Conservation (phyloP, 148 eudicot genomes). For the Chenopodium album region DNA sequence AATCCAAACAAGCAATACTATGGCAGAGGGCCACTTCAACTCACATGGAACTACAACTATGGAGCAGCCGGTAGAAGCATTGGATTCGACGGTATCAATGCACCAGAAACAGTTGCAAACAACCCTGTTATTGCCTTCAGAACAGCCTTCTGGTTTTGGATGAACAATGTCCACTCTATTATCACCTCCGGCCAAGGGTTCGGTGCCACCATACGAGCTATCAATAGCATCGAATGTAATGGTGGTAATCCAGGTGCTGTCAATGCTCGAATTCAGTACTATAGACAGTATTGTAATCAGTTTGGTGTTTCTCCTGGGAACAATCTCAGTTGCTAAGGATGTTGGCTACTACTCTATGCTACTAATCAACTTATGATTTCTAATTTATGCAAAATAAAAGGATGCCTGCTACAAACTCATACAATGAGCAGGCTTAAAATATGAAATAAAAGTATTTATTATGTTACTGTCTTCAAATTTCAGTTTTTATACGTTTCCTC, state of each 20-base stretch:
- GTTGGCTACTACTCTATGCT: no score
- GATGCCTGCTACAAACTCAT: no score
- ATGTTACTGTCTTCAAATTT: no score
- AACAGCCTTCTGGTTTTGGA: conserved; percentile 50
- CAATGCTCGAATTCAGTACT: conserved; percentile 22
- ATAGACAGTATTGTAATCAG: conserved; percentile 27
- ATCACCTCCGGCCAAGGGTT: conserved; percentile 27
- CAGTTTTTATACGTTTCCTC: no score
- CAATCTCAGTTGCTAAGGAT: conserved; percentile 22
- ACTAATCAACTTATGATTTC: no score
- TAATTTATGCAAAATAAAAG: no score
- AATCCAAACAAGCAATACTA: conserved; percentile 35
- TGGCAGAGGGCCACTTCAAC: conserved; percentile 44
- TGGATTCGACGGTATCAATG: conserved; percentile 46
- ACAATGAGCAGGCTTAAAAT: no score
- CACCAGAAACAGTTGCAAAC: conserved; percentile 37
- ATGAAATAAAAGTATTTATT: no score
- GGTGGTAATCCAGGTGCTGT: conserved; percentile 28
- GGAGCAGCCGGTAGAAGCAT: conserved; percentile 40
- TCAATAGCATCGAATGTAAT: conserved; percentile 32
- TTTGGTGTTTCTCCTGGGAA: conserved; percentile 37
- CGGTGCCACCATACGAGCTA: conserved; percentile 36
- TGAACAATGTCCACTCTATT: conserved; percentile 31
- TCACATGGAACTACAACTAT: conserved; percentile 53
- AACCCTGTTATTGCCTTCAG: conserved; percentile 33